phyloP scores from a whole-genome alignment of 805 yeast species.

The Candida xiaguanensis region DNA sequence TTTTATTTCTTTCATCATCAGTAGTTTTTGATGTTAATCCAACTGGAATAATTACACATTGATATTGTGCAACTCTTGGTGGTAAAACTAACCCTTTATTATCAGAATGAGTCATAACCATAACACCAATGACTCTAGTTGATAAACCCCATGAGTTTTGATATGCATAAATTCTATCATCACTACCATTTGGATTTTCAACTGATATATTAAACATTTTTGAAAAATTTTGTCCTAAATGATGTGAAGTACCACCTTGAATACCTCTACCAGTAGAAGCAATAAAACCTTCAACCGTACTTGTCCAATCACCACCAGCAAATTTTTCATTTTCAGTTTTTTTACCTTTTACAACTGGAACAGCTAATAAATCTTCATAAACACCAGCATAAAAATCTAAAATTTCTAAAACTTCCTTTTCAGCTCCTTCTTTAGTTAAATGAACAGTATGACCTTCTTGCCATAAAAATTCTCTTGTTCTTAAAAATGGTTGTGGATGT shows the following conservation, averaged over 20 bases:
- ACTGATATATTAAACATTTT: slow-evolving; percentile 96
- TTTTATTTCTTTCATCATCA: slow-evolving; percentile 66
- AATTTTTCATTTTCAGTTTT: slow-evolving; percentile 98
- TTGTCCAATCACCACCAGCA: slow-evolving; percentile 96
- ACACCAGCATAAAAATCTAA: slow-evolving; percentile 81
- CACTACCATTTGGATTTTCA: slow-evolving; percentile 90
- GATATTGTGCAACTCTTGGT: slow-evolving; percentile 92
- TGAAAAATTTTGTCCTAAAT: slow-evolving; percentile 96
- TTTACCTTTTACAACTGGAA: slow-evolving; percentile 91
- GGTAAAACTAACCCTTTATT: slow-evolving; percentile 98
- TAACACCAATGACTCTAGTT: slow-evolving; percentile 97
- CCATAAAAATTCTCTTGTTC: slow-evolving; percentile 99
- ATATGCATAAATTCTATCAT: slow-evolving; percentile 83
- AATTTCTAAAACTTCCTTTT: slow-evolving; percentile 78
- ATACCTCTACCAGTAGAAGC: slow-evolving; percentile 99
- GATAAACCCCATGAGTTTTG: slow-evolving; percentile 99
- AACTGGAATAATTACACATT: slow-evolving; percentile 90
- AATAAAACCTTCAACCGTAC: slow-evolving; percentile 94
- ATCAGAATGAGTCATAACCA: slow-evolving; percentile 98
- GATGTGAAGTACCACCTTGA: slow-evolving; percentile 98
- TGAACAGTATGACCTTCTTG: slow-evolving; percentile 99
- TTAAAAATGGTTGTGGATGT: slow-evolving; percentile 98
- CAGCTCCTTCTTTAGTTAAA: slow-evolving; percentile 77
- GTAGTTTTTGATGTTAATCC: slow-evolving; percentile 88
- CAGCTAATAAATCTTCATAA: slow-evolving; percentile 91